phyloP scores from a whole-genome alignment of 2,329 filamentous ascomycete genomes.

The Sporothrix protearum region DNA sequence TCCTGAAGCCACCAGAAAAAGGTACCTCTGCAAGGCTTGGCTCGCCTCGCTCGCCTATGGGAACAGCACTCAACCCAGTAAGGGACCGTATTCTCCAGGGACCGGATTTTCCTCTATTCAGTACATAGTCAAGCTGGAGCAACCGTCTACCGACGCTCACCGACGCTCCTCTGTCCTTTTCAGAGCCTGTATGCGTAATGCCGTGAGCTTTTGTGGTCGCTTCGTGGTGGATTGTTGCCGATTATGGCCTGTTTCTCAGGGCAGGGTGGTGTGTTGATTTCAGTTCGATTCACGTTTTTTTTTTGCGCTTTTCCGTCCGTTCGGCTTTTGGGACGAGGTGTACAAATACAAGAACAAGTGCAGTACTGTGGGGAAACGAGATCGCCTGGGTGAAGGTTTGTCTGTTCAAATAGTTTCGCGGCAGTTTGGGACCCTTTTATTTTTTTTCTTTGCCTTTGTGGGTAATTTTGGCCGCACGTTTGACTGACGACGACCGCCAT shows the following conservation, averaged over 20 bases:
- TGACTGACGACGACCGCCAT: background rate
- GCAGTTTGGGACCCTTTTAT: background rate
- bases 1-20: background rate
- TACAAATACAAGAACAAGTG: too few relatives aligned
- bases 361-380: too few relatives aligned
- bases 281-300: background rate
- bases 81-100: too few relatives aligned
- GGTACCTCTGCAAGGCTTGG: background rate
- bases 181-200: background rate
- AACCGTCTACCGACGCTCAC: too few relatives aligned
- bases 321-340: background rate
- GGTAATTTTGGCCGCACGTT: too few relatives aligned
- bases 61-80: background rate
- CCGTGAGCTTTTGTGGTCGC: background rate
- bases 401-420: background rate
- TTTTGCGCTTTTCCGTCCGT: background rate
- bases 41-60: background rate
- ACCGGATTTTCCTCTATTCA: too few relatives aligned
- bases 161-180: background rate
- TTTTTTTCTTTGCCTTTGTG: too few relatives aligned
- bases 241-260: background rate
- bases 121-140: too few relatives aligned
- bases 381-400: background rate
- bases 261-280: background rate
- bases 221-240: background rate